phyloP scores from a whole-genome alignment of 495 filamentous ascomycete genomes.

The Talaromyces nanjingensis region DNA sequence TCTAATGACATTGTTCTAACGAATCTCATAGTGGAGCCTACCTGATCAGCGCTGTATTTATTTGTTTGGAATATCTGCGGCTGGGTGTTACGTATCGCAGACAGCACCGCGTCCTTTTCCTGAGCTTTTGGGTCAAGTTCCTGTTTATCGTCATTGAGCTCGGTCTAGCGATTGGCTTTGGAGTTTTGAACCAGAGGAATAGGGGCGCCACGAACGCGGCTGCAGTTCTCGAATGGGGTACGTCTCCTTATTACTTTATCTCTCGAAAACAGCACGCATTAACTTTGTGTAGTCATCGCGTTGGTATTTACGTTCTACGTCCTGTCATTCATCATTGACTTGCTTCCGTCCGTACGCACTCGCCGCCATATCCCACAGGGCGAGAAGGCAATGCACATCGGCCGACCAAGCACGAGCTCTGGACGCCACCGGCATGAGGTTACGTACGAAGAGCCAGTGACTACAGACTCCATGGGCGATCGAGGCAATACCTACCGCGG shows the following conservation, averaged over 20 bases:
- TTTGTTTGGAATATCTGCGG: conserved; percentile 81
- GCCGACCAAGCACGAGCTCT: conserved; percentile 9
- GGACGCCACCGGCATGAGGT: conserved; percentile 7
- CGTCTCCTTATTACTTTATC: conserved; percentile 4
- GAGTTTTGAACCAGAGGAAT: conserved; percentile 26
- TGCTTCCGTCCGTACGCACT: conserved; percentile 70
- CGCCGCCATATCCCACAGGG: conserved; percentile 44
- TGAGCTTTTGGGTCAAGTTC: conserved; percentile 78
- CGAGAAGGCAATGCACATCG: conserved; percentile 27
- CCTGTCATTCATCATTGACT: conserved; percentile 80
- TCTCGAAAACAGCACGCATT: neutral
- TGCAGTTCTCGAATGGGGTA: conserved; percentile 67
- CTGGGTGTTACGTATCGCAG: conserved; percentile 67
- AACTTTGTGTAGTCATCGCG: conserved; percentile 53
- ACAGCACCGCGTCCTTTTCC: conserved; percentile 61
- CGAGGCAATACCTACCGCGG: conserved; percentile 7
- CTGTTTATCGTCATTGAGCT: conserved; percentile 74
- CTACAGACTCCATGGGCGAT: conserved; percentile 28
- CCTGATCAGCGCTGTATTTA: conserved; percentile 71
- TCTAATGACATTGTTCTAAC: neutral
- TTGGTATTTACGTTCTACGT: conserved; percentile 89
- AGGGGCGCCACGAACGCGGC: conserved; percentile 43
- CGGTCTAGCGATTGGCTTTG: conserved; percentile 62
- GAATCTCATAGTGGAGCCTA: conserved; percentile 35
- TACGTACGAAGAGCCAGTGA: conserved; percentile 32